phyloP scores from a whole-genome alignment of 2,329 filamentous ascomycete genomes.

The Claviceps purpurea region DNA sequence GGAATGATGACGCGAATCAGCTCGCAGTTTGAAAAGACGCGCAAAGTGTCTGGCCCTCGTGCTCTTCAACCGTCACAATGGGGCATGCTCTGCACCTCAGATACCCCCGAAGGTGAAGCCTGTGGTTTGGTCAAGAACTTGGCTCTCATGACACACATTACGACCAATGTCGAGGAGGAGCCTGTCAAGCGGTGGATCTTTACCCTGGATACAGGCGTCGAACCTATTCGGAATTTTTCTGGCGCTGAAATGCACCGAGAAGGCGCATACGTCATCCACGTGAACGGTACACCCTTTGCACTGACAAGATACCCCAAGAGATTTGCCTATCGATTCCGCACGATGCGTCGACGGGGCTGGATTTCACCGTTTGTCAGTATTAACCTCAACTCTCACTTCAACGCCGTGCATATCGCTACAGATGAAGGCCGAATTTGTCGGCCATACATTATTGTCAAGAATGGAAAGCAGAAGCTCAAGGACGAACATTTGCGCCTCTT shows the following conservation, averaged over 20 bases:
- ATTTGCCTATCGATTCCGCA: constrained; percentile 75
- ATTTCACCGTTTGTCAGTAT: constrained; percentile 96
- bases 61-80: constrained; percentile 95
- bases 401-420: constrained; percentile 85
- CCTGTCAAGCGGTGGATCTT: constrained; percentile 81
- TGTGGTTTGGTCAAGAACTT: constrained; percentile 97
- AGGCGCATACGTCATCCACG: constrained; percentile 78
- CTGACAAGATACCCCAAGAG: constrained; percentile 74
- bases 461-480: constrained; percentile 69
- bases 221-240: constrained; percentile 53
- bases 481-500: constrained; percentile 66
- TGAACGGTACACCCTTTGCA: constrained; percentile 91
- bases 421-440: constrained; percentile 95
- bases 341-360: constrained; percentile 74
- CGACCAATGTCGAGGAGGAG: constrained; percentile 86
- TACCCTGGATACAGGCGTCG: constrained; percentile 72
- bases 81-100: constrained; percentile 93
- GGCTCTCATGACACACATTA: constrained; percentile 98
- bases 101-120: constrained; percentile 96
- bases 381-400: constrained; percentile 86
- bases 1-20: constrained; percentile 99
- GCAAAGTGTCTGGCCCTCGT: constrained; percentile 91
- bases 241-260: constrained; percentile 77
- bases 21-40: constrained; percentile 96
- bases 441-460: constrained; percentile 89